Evolutionary conservation across 768 basidiomycete species (phyloP), one percentile per base, ranked within the genome.

Genomic region (Leccinum barrowsii): DNA sequence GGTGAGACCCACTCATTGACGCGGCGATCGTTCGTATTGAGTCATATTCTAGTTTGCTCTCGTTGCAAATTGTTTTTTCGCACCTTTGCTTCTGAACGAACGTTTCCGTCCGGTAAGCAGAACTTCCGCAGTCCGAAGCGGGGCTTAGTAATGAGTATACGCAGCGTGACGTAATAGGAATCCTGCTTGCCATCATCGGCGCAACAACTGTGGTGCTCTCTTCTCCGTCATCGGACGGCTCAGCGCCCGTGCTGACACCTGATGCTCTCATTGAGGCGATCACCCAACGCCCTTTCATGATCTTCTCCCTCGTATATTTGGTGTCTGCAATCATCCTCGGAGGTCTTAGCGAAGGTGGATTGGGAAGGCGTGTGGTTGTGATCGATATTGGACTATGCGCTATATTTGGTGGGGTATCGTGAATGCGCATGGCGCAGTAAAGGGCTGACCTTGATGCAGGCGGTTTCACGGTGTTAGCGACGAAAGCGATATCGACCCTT

Each of bases 31-130:
- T 34, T 8, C 13, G 13, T 56, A 48, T 48, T 59, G 21, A 63
- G 22, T 40, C 4, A 7, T 5, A 34, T n/a, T 19, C 46, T 55
- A 93, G 86, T 90, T 93, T 72, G 93, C 94, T 2, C 78, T 98
- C n/a, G 86, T 96, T 59, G 92, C 96, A 13, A 98, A 98, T 71
- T 98, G 94, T 67, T 79, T 94, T 42, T 94, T 98, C 62, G 93
- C 95, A 1, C 96, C 96, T 15, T 65, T 93, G 3, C 82, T 98
- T 67, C 80, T 93, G 10, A 79, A 84, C 8, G 92, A 98, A 74
- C 82, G 81, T 5, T 95, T 99, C 69, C 86, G 88, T 35, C 87
- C 81, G 74, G 87, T 87, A 69, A 73, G 63, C 68, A 15, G 62
- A 56, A 68, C 26, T 21, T 52, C 15, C 59, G 46, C 11, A 22